Evolutionary conservation across 257 asterid genomes (phyloP).

Genomic region (Przewalskia tangutica): DNA sequence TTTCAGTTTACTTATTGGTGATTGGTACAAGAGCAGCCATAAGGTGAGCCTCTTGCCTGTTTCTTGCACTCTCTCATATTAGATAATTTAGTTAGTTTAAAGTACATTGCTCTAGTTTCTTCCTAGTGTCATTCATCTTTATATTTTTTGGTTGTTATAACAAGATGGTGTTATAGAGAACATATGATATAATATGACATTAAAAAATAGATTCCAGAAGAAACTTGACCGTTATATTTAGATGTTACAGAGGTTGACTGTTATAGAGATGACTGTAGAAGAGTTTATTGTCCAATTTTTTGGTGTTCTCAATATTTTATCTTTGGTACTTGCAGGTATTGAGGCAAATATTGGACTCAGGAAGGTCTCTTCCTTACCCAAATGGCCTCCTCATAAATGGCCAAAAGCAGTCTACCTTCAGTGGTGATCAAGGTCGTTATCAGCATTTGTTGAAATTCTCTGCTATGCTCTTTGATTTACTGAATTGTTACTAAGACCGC

Average conservation of each 20-base stretch:
- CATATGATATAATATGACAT: too few relatives aligned
- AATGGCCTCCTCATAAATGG: slow-evolving; percentile 79
- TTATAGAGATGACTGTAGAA: background rate
- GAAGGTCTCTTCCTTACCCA: slow-evolving; percentile 63
- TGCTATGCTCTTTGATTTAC: background rate
- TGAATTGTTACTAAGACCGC: background rate
- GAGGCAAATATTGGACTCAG: slow-evolving; percentile 68
- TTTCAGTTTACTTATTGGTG: slow-evolving; percentile 73
- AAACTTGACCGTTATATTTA: too few relatives aligned
- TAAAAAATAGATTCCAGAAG: too few relatives aligned
- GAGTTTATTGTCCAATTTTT: background rate
- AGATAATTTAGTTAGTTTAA: background rate
- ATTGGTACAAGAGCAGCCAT: slow-evolving; percentile 70
- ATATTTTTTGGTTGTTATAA: too few relatives aligned
- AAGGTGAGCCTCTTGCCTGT: slow-evolving; percentile 30
- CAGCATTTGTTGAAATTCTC: background rate
- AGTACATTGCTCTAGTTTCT: too few relatives aligned
- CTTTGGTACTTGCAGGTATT: slow-evolving; percentile 38
- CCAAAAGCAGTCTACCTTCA: slow-evolving; percentile 45
- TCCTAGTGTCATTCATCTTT: too few relatives aligned
- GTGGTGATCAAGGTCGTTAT: slow-evolving; percentile 62
- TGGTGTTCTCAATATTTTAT: background rate
- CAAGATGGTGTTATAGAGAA: too few relatives aligned
- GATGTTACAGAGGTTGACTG: background rate
- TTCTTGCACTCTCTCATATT: background rate